Conservation (phyloP, 176 grass and related monocot species). For the Sorghum bicolor region DNA sequence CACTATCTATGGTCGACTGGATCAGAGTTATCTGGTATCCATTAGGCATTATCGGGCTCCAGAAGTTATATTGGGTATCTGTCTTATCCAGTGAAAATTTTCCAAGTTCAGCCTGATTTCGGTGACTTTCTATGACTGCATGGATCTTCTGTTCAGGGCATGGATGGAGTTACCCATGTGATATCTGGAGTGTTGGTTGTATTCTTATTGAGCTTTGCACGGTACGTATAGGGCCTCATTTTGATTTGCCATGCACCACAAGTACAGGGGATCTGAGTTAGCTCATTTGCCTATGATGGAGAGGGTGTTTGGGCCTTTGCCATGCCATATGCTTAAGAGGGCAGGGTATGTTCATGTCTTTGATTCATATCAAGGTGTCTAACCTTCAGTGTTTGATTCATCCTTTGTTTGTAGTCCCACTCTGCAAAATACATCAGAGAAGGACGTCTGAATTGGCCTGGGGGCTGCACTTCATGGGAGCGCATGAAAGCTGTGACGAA, state of each 20-base stretch:
- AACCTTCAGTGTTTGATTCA: constrained; percentile 29
- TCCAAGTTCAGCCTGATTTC: neutral
- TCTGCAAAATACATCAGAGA: constrained; percentile 73
- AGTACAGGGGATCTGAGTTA: constrained; percentile 18
- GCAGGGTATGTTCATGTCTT: constrained; percentile 45
- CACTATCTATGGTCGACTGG: constrained; percentile 53
- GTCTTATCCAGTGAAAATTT: neutral
- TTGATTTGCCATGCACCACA: neutral
- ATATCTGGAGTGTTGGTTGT: constrained; percentile 97
- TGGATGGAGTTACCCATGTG: constrained; percentile 88
- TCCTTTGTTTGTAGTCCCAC: constrained; percentile 51
- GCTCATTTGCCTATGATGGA: constrained; percentile 69
- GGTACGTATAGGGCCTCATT: constrained; percentile 41
- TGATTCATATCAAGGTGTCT: constrained; percentile 4
- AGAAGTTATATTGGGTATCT: constrained; percentile 86
- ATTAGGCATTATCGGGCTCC: constrained; percentile 93
- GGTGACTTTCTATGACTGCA: neutral
- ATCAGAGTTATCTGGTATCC: constrained; percentile 84
- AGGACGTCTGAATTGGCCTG: constrained; percentile 84
- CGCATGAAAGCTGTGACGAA: constrained; percentile 81
- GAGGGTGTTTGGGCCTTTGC: constrained; percentile 50
- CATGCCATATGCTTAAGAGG: constrained; percentile 54
- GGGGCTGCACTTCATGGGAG: constrained; percentile 62
- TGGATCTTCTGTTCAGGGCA: constrained; percentile 63
- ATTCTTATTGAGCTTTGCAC: constrained; percentile 95